Percentiles rank a stretch among this genome's conserved stretches.
These are phyloP conservation scores for Eimeria necatrix DNA, from an alignment of 169 alveolate genomes.

Conservation along the genomic window DNA sequence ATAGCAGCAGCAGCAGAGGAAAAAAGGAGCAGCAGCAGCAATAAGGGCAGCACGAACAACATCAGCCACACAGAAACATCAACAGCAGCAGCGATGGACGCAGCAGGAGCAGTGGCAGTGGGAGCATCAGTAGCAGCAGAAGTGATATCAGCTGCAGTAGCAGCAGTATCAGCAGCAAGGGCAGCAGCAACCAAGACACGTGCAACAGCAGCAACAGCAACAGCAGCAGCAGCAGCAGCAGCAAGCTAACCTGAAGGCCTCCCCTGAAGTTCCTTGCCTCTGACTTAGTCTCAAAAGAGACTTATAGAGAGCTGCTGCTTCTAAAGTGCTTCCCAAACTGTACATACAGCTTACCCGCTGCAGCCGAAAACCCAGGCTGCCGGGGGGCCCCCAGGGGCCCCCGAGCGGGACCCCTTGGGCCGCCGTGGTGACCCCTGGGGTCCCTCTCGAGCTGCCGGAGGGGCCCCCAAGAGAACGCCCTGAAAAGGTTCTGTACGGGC, in stretches of 20 bases:
- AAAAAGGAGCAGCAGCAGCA: too few relatives aligned
- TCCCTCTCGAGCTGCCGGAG: neutral
- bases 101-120: too few relatives aligned
- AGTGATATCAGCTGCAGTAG: neutral
- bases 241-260: neutral
- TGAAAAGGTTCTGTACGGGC: neutral
- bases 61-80: neutral
- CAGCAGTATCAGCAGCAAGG: neutral
- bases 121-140: neutral
- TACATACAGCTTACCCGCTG: constrained; percentile 9
- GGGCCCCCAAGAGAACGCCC: neutral
- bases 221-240: neutral
- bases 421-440: neutral
- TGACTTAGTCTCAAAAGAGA: neutral
- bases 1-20: too few relatives aligned
- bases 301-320: neutral
- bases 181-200: neutral
- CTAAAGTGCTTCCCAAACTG: neutral
- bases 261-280: neutral
- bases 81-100: neutral
- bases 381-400: neutral
- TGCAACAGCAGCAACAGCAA: neutral
- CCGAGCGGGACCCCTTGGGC: neutral
- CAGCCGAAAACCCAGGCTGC: constrained; percentile 15
- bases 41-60: too few relatives aligned